Conservation (phyloP, 2,329 filamentous ascomycete species). For the Magnaporthiopsis poae region DNA sequence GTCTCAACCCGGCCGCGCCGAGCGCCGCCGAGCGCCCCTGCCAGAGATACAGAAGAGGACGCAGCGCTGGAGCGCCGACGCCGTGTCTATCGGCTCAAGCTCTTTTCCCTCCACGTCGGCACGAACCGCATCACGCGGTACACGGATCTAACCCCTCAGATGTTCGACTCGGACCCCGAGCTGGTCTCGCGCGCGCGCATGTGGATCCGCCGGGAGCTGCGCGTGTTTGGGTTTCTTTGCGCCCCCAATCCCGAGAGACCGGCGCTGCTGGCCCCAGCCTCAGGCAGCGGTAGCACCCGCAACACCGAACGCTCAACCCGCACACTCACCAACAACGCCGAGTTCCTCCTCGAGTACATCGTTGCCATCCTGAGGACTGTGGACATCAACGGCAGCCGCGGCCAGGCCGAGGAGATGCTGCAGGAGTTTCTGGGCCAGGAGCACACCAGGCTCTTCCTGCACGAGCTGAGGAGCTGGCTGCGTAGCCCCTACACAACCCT, state of each 20-base stretch:
- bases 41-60: background rate
- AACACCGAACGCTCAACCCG: background rate
- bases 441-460: conserved; percentile 66
- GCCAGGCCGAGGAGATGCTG: conserved; percentile 70
- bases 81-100: conserved; percentile 59
- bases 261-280: conserved; percentile 10
- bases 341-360: conserved; percentile 80
- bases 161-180: conserved; percentile 54
- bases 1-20: background rate
- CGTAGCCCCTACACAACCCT: conserved; percentile 66
- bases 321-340: conserved; percentile 57
- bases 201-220: conserved; percentile 75
- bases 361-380: conserved; percentile 73
- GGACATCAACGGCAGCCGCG: conserved; percentile 68
- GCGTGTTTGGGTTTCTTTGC: conserved; percentile 67
- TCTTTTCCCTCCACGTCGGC: conserved; percentile 74
- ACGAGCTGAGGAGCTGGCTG: conserved; percentile 76
- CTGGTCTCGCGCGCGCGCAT: conserved; percentile 67
- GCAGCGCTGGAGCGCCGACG: conserved; percentile 48
- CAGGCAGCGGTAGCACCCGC: background rate
- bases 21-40: conserved; percentile 12
- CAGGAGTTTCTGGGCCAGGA: conserved; percentile 67
- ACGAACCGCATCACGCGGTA: conserved; percentile 70
- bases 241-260: conserved; percentile 9
- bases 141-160: conserved; percentile 55